Percentiles rank a stretch among this genome's conserved stretches.
phyloP scores from a whole-genome alignment of 345 rosid genomes.

The Leavenworthia alabamica region DNA sequence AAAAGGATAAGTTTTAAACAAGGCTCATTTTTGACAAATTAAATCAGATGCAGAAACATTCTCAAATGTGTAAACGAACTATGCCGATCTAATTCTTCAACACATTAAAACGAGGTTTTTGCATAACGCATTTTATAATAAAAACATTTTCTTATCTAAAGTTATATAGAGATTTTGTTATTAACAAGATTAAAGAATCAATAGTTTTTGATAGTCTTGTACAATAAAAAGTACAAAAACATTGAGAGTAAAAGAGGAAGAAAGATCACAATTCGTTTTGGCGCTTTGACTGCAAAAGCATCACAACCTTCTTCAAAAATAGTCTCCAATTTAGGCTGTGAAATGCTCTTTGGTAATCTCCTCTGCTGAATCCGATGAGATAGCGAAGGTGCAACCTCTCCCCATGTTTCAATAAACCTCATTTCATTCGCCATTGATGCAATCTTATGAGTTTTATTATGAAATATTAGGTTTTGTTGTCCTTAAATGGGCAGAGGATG shows the following conservation, averaged over 20 bases:
- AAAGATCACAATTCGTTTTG: conserved; percentile 31
- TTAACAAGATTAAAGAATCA: conserved; percentile 1
- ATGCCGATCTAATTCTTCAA: too few species aligned
- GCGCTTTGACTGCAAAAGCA: conserved; percentile 12
- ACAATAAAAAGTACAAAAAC: conserved; percentile 26
- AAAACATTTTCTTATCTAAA: background rate
- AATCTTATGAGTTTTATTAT: background rate
- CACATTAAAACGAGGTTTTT: background rate
- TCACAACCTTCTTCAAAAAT: conserved; percentile 41
- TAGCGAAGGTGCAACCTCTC: conserved; percentile 36
- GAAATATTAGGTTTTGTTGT: background rate
- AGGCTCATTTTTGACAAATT: background rate
- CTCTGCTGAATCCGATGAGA: conserved; percentile 25
- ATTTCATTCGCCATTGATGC: conserved; percentile 33
- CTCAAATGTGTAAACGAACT: too few species aligned
- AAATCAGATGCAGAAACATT: background rate
- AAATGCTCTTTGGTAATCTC: conserved; percentile 15
- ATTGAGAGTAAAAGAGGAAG: conserved; percentile 35
- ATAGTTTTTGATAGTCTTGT: conserved; percentile 21
- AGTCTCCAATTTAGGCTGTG: conserved; percentile 34
- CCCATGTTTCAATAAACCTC: conserved; percentile 34
- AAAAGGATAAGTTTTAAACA: background rate
- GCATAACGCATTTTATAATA: background rate
- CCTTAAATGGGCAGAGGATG: background rate
- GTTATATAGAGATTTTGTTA: conserved; percentile 3